Conservation (phyloP, 805 yeast species). For the Wickerhamiella sergipiensis region DNA sequence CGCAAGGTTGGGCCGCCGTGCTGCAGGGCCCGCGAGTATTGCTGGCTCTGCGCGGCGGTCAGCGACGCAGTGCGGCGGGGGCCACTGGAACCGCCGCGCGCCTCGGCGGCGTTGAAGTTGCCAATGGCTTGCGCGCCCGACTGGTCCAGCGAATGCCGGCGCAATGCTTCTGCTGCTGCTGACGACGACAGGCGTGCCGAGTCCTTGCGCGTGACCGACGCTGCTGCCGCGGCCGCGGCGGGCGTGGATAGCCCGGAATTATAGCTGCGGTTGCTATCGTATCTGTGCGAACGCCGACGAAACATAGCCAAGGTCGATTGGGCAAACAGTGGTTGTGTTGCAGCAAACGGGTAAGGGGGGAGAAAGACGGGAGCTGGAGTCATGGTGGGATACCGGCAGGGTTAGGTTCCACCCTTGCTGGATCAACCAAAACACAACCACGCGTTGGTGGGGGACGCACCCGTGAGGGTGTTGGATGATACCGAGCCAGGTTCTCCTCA, state of each 20-base stretch:
- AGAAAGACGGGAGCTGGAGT: not conserved
- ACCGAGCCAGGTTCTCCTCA: too few relatives aligned
- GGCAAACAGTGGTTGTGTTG: not conserved
- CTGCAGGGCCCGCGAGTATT: conserved; percentile 2
- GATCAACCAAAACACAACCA: not conserved
- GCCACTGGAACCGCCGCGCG: not conserved
- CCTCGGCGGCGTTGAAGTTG: conserved; percentile 9
- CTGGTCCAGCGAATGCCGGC: conserved; percentile 22
- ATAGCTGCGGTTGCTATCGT: not conserved
- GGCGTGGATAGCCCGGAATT: conserved; percentile 7
- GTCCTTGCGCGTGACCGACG: conserved; percentile 29
- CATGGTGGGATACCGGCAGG: not conserved
- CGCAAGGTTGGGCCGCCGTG: conserved; percentile 1
- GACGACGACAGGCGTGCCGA: conserved; percentile 18
- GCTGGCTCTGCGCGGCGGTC: conserved; percentile 4
- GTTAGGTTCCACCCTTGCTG: not conserved
- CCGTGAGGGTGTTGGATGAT: too few relatives aligned
- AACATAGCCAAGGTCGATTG: not conserved
- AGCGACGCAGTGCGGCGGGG: conserved; percentile 4
- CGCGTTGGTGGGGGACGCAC: too few relatives aligned
- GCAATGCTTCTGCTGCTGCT: conserved; percentile 27
- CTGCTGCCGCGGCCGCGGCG: conserved; percentile 45
- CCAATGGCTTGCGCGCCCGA: conserved; percentile 16
- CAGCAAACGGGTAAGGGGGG: not conserved
- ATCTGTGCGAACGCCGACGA: not conserved